Conservation (phyloP, 495 filamentous ascomycete species). For the Penicillium mononematosum region DNA sequence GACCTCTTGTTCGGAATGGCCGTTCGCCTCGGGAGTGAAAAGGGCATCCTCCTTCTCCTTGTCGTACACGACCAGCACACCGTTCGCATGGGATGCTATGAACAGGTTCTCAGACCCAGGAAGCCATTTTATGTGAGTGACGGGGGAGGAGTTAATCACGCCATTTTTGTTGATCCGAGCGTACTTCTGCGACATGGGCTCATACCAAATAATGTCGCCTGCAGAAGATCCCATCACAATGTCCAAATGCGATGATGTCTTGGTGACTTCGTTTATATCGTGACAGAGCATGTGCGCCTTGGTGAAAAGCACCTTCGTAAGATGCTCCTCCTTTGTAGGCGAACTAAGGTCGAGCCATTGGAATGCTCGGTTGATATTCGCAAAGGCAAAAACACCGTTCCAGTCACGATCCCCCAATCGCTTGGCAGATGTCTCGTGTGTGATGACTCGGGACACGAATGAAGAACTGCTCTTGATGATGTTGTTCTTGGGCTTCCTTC, state of each 20-base stretch:
- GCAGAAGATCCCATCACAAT: conserved; percentile 94
- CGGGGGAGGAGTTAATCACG: conserved; percentile 77
- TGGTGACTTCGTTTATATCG: conserved; percentile 84
- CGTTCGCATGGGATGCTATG: conserved; percentile 89
- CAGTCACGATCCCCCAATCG: conserved; percentile 71
- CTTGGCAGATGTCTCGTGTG: conserved; percentile 77
- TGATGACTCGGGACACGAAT: conserved; percentile 92
- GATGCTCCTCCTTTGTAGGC: conserved; percentile 66
- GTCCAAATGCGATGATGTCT: conserved; percentile 75
- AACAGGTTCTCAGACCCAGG: conserved; percentile 94
- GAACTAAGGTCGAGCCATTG: conserved; percentile 75
- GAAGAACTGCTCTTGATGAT: conserved; percentile 97
- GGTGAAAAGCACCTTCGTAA: conserved; percentile 94
- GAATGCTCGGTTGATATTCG: conserved; percentile 90
- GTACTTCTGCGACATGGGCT: conserved; percentile 95
- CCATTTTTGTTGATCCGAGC: conserved; percentile 96
- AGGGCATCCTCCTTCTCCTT: conserved; percentile 95
- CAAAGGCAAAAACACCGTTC: conserved; percentile 86
- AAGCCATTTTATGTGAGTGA: conserved; percentile 88
- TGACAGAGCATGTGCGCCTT: conserved; percentile 95
- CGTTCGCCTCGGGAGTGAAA: conserved; percentile 59
- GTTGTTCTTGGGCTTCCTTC: conserved; percentile 92
- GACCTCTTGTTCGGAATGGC: conserved; percentile 42
- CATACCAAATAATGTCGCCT: conserved; percentile 97
- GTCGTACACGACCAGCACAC: conserved; percentile 92